Base-by-base conservation (phyloP, 306 rosid genomes). In the Mimosa bimucronata region DNA sequence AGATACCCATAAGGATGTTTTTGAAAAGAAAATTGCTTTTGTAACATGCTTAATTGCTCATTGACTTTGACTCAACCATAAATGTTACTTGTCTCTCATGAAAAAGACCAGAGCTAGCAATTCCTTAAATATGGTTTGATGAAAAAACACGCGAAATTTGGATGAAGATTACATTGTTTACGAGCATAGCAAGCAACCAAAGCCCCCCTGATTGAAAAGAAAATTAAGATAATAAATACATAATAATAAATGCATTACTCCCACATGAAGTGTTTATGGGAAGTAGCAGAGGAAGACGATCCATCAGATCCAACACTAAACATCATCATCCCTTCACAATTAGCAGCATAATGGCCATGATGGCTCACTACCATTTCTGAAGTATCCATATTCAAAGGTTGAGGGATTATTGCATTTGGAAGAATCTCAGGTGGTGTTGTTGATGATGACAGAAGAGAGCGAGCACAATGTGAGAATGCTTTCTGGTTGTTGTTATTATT, bases 391-490 rank as follows among this genome's bases (percentile, higher is more conserved):
- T 66, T 44, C 76, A 71, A 81, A 69, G 76, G n/a, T n/a, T n/a
- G n/a, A n/a, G n/a, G n/a, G n/a, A n/a, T n/a, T n/a, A n/a, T n/a
- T n/a, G n/a, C 66, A 77, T 79, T 84, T 79, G 88, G 66, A 55
- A 60, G 86, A 75, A 77, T 45, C 44, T 50, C 82, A 66, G 80
- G 71, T 80, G 85, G 86, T 77, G 84, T 84, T 60, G 87, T 80
- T 60, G 74, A 61, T 89, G 92, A 89, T n/a, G n/a, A n/a, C 90
- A 89, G 92, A 89, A 87, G 92, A 89, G 92, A 89, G 90, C 82
- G 90, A 87, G 90, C 90, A 87, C 88, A 70, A 46, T 79, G 55
- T 12, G 92, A 81, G 76, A 74, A 71, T 66, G 80, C 37, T 75
- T 80, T 84, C 62, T 66, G 79, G 83, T 55, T 76, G 46, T 80